Evolutionary conservation across 108 stramenopile species (phyloP).

Genomic region (Schizochytrium sp.): DNA sequence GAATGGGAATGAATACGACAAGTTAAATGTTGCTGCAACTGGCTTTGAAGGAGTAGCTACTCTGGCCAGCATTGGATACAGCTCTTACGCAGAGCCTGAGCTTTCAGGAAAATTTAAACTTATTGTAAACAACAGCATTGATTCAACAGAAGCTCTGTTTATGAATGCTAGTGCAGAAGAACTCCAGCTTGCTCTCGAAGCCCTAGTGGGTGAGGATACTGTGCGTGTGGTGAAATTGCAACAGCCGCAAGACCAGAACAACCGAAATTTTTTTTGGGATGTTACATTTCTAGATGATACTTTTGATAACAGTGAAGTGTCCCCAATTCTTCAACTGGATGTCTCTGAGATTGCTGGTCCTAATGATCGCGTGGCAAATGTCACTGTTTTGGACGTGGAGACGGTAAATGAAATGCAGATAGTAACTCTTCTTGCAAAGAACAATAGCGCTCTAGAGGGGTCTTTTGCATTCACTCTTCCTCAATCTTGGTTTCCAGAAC

Average conservation of each 20-base stretch:
- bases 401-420: constrained; percentile 7
- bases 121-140: too few relatives aligned
- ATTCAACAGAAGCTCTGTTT: too few relatives aligned
- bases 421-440: not conserved
- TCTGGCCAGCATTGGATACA: not conserved
- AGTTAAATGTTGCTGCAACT: too few relatives aligned
- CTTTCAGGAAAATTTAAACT: not conserved
- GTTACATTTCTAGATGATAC: not conserved
- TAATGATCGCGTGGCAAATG: not conserved
- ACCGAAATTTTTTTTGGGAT: not conserved
- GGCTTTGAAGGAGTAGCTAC: too few relatives aligned
- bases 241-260: too few relatives aligned
- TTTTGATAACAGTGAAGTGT: not conserved
- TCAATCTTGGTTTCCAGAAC: not conserved
- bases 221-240: too few relatives aligned
- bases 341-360: not conserved
- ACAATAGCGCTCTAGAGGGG: too few relatives aligned
- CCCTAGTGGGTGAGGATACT: too few relatives aligned
- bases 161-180: too few relatives aligned
- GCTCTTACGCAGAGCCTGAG: not conserved
- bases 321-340: not conserved
- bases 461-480: not conserved
- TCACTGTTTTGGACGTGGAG: not conserved
- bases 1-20: too few relatives aligned
- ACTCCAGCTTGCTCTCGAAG: too few relatives aligned